A percentile compares a stretch with the other conserved stretches of the same genome.
phyloP scores from a whole-genome alignment of 1,284 basidiomycete species.

The Takashimella tepidaria region DNA sequence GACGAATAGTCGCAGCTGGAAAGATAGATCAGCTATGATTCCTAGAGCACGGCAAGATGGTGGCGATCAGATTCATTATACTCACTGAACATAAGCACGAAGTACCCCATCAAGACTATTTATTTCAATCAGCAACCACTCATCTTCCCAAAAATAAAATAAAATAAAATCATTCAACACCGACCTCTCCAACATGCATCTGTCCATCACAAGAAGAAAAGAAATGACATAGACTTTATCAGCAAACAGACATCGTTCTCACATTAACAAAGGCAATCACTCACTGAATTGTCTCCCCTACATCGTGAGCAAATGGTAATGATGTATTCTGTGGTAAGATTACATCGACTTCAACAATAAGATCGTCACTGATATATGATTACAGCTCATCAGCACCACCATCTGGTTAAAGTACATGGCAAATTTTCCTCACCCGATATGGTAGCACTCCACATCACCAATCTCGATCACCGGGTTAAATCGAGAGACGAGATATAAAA shows the following conservation, averaged over 20 bases:
- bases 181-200: constrained; percentile 40
- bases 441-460: constrained; percentile 46
- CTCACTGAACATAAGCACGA: constrained; percentile 49
- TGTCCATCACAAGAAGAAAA: constrained; percentile 10
- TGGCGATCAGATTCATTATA: no score
- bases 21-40: constrained; percentile 1
- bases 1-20: constrained; percentile 40
- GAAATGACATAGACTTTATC: neutral
- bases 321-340: constrained; percentile 48
- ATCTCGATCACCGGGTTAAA: constrained; percentile 47
- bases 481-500: constrained; percentile 51
- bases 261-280: constrained; percentile 3
- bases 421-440: constrained; percentile 40
- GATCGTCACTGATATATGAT: constrained; percentile 36
- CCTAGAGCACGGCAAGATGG: neutral
- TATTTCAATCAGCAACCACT: constrained; percentile 9
- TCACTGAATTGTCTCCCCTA: constrained; percentile 49
- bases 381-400: neutral
- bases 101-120: constrained; percentile 46
- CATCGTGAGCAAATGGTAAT: constrained; percentile 49
- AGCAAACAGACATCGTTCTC: neutral
- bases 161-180: constrained; percentile 5
- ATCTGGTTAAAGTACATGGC: neutral
- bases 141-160: constrained; percentile 7
- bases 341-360: constrained; percentile 50